Conservation (phyloP, 2,329 filamentous ascomycete genomes). For the Emericellopsis atlantica region DNA sequence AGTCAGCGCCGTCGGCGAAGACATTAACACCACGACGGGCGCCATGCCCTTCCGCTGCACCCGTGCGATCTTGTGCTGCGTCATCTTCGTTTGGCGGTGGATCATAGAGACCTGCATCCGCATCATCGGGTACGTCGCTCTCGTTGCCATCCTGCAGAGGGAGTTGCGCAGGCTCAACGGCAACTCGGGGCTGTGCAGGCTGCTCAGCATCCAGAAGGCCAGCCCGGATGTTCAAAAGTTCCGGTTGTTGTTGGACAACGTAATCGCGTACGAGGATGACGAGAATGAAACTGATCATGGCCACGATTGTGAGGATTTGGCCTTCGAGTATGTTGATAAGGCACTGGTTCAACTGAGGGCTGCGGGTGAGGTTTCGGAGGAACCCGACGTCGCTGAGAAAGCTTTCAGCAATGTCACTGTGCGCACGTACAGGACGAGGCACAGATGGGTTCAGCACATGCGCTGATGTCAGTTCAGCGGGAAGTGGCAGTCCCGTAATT, state of each 20-base stretch:
- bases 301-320: constrained; percentile 81
- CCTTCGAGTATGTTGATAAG: constrained; percentile 81
- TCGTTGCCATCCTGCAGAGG: background rate
- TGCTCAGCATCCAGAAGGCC: constrained; percentile 37
- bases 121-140: background rate
- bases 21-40: no score
- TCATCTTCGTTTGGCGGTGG: background rate
- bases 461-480: constrained; percentile 5
- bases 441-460: background rate
- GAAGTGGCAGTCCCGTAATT: constrained; percentile 10
- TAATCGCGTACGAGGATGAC: constrained; percentile 95
- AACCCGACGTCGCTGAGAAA: constrained; percentile 45
- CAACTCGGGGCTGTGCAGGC: constrained; percentile 9
- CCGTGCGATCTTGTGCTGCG: no score
- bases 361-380: constrained; percentile 52
- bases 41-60: no score
- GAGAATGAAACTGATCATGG: constrained; percentile 91
- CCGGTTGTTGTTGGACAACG: constrained; percentile 94
- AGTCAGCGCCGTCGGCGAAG: no score
- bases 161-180: background rate
- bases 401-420: constrained; percentile 11
- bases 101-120: background rate
- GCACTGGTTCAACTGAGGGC: constrained; percentile 60
- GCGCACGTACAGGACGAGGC: background rate
- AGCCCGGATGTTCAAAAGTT: constrained; percentile 64